These are phyloP conservation scores for Fusarium stilboides DNA, from an alignment of 2,329 filamentous ascomycete genomes.

Conservation along the genomic window DNA sequence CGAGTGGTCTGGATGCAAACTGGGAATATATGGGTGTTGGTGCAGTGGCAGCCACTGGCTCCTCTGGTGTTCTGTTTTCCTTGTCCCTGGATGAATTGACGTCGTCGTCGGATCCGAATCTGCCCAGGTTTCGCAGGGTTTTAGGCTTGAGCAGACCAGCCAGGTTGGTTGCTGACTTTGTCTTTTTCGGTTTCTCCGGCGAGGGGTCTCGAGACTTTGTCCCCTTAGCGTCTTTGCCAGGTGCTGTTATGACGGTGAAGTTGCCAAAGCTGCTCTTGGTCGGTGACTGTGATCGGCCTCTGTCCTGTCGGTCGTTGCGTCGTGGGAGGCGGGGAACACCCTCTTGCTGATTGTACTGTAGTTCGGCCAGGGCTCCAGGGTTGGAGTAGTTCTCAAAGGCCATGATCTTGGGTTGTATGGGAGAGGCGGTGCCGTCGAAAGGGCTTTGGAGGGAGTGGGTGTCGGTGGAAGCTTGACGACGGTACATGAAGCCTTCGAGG, in stretches of 20 bases:
- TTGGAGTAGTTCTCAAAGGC: constrained; percentile 56
- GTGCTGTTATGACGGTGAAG: constrained; percentile 62
- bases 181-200: constrained; percentile 79
- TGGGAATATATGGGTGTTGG: constrained; percentile 86
- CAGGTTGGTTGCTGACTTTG: constrained; percentile 88
- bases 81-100: constrained; percentile 75
- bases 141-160: constrained; percentile 81
- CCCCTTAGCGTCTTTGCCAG: constrained; percentile 57
- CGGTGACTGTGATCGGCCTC: constrained; percentile 59
- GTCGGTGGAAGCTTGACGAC: constrained; percentile 64
- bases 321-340: constrained; percentile 57
- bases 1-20: constrained; percentile 63
- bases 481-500: constrained; percentile 65
- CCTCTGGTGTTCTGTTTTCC: constrained; percentile 80
- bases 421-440: constrained; percentile 44
- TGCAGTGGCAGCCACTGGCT: constrained; percentile 32
- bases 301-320: constrained; percentile 55
- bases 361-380: constrained; percentile 67
- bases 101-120: constrained; percentile 67
- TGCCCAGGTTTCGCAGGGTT: constrained; percentile 77
- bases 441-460: constrained; percentile 52
- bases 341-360: constrained; percentile 69
- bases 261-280: constrained; percentile 60
- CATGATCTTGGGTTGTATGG: constrained; percentile 50
- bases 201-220: constrained; percentile 64